Base-by-base conservation (phyloP, 208 protist genomes). In the Leishmania martiniquensis region DNA sequence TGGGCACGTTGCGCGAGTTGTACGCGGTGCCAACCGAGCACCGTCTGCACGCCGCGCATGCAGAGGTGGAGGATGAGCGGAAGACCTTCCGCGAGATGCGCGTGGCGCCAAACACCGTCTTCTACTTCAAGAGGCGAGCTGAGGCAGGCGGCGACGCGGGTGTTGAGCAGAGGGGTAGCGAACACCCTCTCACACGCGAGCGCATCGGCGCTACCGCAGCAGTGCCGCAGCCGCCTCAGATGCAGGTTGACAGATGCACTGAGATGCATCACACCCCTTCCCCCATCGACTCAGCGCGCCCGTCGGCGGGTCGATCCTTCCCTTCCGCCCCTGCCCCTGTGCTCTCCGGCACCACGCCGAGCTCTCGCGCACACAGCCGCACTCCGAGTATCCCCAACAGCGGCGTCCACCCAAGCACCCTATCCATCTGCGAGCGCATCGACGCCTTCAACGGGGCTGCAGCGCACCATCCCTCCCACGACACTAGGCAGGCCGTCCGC, bases 1-100 rank as follows among this genome's bases (percentile, higher is more conserved):
- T 92, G 22, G 90, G 87, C 60, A 88, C 86, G 32, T 73, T 94
- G 71, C 87, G 90, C n/a, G 90, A 90, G 78, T 77, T 94, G 47
- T 91, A 86, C 72, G 75, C 67, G 47, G 77, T 91, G 44, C 52
- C 47, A 20, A 12, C 55, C 25, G 17, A 54, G 17, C 71, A 85
- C 29, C 78, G 80, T 34, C 87, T 94, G 13, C 75, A 84, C 63
- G 51, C 86, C 34, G 84, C 80, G 12, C 73, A 84, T 59, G 69
- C 25, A 44, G 80, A 77, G 60, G 47, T 87, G 44, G 32, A 47
- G n/a, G 78, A 86, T 49, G 85, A 88, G 71, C 44, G 22, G 32
- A 39, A 68, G 29, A 80, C 62, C 37, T 74, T 85, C 34, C 66
- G 45, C 15, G 74, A 83, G 77, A 51, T 85, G 67, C 25, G 20